Evolutionary conservation across 306 rosid genomes (phyloP), one percentile per base, ranked within the genome.

Genomic region (Trifolium subterraneum): DNA sequence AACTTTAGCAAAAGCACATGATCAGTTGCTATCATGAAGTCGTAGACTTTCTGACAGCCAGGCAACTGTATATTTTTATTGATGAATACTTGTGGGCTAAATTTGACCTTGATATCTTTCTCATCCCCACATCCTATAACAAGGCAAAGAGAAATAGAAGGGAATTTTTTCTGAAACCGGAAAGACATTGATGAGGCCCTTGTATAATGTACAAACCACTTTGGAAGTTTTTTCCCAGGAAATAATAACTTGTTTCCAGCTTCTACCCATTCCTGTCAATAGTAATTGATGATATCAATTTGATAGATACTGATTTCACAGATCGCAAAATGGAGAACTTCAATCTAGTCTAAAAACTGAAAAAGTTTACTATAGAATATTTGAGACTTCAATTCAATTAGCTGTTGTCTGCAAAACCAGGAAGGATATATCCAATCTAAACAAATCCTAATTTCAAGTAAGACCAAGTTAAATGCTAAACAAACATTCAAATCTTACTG

Each of bases 81-180:
- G 51, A 80, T 61, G 35, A 15, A 33, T 22, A 74, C 10, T 12
- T 1, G 5, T 18, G 61, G 51, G 7, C 68, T 11, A 25, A 79
- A 44, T 10, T 20, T 31, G 74, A 67, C 58, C 4, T 6, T 14
- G 18, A 29, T 31, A 31, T 0, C 12, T 5, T 16, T 12, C 36
- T 76, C 8, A 27, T 55, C 8, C 35, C 6, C 7, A 1, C 3
- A n/a, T 44, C 75, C 65, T 4, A 58, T 22, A 36, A 68, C 59
- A 48, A 36, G 7, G 35, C 70, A 36, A 0, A 59, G 50, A 35
- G 18, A 54, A 33, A 68, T 10, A 8, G 25, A 4, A 25, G 72
- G 84, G 51, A 80, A 68, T 20, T 48, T 68, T 31, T 42, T 18
- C 10, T 61, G 54, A 69, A 80, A 60, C 71, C 67, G 27, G 66